Base-by-base conservation (phyloP, 805 yeast species). In the Nakazawaea sp. region DNA sequence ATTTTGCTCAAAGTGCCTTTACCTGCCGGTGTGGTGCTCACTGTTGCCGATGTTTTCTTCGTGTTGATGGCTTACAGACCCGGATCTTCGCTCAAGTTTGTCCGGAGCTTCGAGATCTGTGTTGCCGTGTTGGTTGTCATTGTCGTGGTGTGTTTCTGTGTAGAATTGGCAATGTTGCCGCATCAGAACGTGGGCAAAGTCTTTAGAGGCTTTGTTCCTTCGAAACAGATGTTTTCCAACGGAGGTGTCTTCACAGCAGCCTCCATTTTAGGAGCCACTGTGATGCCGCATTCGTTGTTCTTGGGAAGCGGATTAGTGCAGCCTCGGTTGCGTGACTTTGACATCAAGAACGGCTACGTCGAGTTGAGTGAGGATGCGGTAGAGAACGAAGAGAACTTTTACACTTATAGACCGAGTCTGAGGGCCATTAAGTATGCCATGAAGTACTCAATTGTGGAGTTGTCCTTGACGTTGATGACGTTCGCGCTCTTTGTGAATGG, bases 401-500 rank as follows among this genome's bases (percentile, higher is more conserved):
- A 61, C 42, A 43, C 56, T 11, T 86, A 87, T 56, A 66, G 59
- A 39, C 95, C 96, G 4, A 70, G 87, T 1, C 52, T 66, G 18
- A 58, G 58, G n/a, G 85, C 95, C 3, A 81, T 86, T 42, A 66
- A 63, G 18, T 78, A 80, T 49, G 73, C 85, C 3, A 62, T 79
- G 56, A 78, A 72, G 40, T 82, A 72, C 53, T 81, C 92, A 2
- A 67, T 83, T 36, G 55, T 69, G 20, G 95, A 86, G 52, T 59
- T 85, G 29, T 66, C 71, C 0, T 46, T 81, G 5, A 76, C 94
- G 0, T 62, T 87, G 25, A 70, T 79, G 45, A 78, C 94, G 1
- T 68, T 87, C 51, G 95, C 96, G 0, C 56, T 87, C 6, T 87
- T 87, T 55, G 89, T 86, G 43, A 87, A 87, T 52, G 70, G 83